phyloP scores from a whole-genome alignment of 78 protist species.

The slime mould (Dictyostelium discoideum) region dicty_2.7 NC_007090.3:1342501-1343000 shows the following conservation, averaged over 20 bases:
- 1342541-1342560: slow-evolving; percentile 89
- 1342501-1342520: neutral
- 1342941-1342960: slow-evolving; percentile 44
- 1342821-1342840: slow-evolving; percentile 85
- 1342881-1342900: slow-evolving; percentile 80
- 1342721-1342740: slow-evolving; percentile 90
- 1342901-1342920: neutral
- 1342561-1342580: slow-evolving; percentile 89
- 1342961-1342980: slow-evolving; percentile 86
- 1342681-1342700: slow-evolving; percentile 82
- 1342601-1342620: slow-evolving; percentile 90
- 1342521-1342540: neutral
- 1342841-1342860: neutral
- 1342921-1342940: neutral
- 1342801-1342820: slow-evolving; percentile 90
- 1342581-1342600: slow-evolving; percentile 93
- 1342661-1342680: slow-evolving; percentile 95
- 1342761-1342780: slow-evolving; percentile 89
- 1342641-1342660: slow-evolving; percentile 90
- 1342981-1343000: slow-evolving; percentile 80
- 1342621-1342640: slow-evolving; percentile 76
- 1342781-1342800: slow-evolving; percentile 78
- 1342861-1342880: slow-evolving; percentile 89
- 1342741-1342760: slow-evolving; percentile 89
- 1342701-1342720: slow-evolving; percentile 76